Base-by-base conservation (phyloP, 441 rosid genomes). In the Adansonia grandidieri region DNA sequence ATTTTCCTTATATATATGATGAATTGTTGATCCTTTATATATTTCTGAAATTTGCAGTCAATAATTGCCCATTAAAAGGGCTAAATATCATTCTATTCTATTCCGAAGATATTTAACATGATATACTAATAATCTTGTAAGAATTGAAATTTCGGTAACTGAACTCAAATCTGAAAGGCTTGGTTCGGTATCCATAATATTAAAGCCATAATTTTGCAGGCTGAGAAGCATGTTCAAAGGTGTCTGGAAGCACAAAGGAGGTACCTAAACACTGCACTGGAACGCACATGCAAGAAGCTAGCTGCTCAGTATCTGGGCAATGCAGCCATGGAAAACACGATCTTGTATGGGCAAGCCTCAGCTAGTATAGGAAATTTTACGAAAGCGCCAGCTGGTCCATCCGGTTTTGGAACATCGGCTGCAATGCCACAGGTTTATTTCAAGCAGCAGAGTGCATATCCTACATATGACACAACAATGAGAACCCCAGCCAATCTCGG, bases 231-330 rank as follows among this genome's bases (percentile, higher is more conserved):
- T 44, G 2, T 68, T 28, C 78, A 8, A 74, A 60, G 54, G 80
- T 76, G 19, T 67, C 61, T 71, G 62, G 85, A 76, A 19, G 85
- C 80, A 71, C 70, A 56, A 20, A 44, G 60, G 44, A 45, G 20
- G 75, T 50, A 37, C 74, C 37, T 74, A 60, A 24, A 76, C 11
- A 17, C n/a, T 47, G 76, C 81, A 54, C 42, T 78, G 22, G 63
- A 74, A 11, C 58, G 62, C 6, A 68, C 76, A 0, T 11, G 62
- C 20, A 28, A 63, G 28, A 54, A 61, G 73, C 57, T 73, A 42
- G n/a, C 11, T 45, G 47, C 64, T 70, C 77, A 51, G n/a, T 28
- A 64, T 11, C 22, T 22, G 20, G 51, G n/a, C 11, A 13, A 64
- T 67, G 50, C 57, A 50, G 44, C 75, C 32, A 6, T 28, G 50